Evolutionary conservation across 2,329 filamentous ascomycete species (phyloP).

Genomic region (Trichoderma sp.): DNA sequence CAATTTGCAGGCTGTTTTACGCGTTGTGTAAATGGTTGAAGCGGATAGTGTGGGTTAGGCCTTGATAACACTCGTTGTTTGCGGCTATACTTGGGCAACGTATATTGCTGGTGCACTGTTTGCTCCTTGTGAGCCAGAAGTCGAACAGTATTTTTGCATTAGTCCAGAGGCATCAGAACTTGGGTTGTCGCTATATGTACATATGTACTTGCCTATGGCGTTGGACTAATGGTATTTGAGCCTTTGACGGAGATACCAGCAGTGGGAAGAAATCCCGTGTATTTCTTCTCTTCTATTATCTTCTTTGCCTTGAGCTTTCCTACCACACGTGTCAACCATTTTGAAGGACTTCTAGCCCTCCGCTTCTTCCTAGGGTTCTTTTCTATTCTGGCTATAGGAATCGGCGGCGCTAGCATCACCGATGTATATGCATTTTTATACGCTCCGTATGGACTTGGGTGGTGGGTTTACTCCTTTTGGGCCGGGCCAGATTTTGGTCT

Average conservation of each 20-base stretch:
- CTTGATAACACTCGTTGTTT: no score
- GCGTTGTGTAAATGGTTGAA: no score
- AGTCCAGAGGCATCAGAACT: not conserved
- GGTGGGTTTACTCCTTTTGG: not conserved
- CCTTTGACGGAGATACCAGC: not conserved
- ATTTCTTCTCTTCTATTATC: not conserved
- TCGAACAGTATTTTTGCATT: not conserved
- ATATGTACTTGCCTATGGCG: not conserved
- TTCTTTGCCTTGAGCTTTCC: not conserved
- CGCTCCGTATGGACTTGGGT: not conserved
- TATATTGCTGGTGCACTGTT: no score
- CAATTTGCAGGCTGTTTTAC: no score
- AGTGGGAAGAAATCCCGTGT: not conserved
- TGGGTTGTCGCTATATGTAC: not conserved
- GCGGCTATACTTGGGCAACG: no score
- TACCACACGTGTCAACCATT: not conserved
- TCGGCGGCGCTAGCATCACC: conserved; percentile 52
- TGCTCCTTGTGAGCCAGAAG: no score
- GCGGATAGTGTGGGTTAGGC: no score
- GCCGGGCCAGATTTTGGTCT: not conserved
- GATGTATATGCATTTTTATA: conserved; percentile 51
- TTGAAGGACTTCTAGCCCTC: conserved; percentile 58
- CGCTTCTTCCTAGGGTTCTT: conserved; percentile 67
- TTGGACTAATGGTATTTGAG: not conserved
- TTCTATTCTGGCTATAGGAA: conserved; percentile 63